Percentiles rank a stretch among this genome's conserved stretches.
Evolutionary conservation across 345 rosid genomes (phyloP).

Genomic region (Corymbia maculata): DNA sequence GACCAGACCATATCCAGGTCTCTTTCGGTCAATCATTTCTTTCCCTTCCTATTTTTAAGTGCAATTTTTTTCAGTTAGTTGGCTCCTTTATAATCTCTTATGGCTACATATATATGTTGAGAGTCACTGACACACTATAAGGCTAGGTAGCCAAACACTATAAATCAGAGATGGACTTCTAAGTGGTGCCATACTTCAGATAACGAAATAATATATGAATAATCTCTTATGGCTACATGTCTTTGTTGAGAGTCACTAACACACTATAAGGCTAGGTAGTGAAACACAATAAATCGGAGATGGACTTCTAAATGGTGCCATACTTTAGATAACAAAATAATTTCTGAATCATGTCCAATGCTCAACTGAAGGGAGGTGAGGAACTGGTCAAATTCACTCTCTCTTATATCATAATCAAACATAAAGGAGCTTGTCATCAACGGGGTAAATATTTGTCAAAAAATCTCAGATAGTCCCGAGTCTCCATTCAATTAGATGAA

Average conservation of each 20-base stretch:
- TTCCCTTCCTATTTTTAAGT: background rate
- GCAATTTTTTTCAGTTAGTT: background rate
- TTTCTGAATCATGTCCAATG: background rate
- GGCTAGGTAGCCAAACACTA: background rate
- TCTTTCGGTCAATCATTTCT: background rate
- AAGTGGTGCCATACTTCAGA: background rate
- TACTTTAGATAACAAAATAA: background rate
- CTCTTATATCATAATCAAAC: background rate
- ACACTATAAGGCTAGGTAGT: background rate
- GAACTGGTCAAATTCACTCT: background rate
- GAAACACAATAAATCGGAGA: background rate
- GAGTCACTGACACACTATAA: background rate
- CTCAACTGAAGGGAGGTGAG: background rate
- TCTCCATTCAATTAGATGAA: background rate
- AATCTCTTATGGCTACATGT: background rate
- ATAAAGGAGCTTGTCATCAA: background rate
- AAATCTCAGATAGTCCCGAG: background rate
- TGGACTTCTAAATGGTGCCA: background rate
- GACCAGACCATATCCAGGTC: constrained; percentile 99
- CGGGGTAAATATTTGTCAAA: background rate
- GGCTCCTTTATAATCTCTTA: background rate
- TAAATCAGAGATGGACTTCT: background rate
- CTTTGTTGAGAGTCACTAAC: background rate
- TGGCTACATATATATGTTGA: background rate
- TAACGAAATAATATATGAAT: background rate